Base-by-base conservation (phyloP, 1,284 basidiomycete genomes). In the Omphalotus olearius region DNA sequence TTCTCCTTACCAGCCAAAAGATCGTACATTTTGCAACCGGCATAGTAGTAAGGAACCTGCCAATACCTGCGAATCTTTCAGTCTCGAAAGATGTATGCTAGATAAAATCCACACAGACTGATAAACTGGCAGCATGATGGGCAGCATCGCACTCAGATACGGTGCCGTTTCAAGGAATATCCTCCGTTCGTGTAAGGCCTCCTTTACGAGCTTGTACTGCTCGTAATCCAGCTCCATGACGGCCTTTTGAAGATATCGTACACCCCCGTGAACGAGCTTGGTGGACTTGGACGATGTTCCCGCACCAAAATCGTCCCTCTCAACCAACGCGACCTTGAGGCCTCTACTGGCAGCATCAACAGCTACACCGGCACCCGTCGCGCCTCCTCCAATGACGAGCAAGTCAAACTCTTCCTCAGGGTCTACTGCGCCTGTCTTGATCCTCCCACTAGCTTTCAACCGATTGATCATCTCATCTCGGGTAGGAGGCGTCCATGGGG, bases 241-340 rank as follows among this genome's bases (percentile, higher is more conserved):
- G 1, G 96, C 96, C 67, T 98, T 98, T 64, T 98, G 95, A 11
- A 99, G 81, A 71, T 99, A 99, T 11, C 96, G 83, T 0, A 99
- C 96, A 53, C 96, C 96, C 25, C 96, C 96, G 71, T 99, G 96
- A 1, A 98, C 94, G 47, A 99, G 85, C 69, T 99, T 98, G 9
- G 96, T 98, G 7, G 91, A 93, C 68, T 99, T 99, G 25, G 93
- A 97, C 2, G 93, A 97, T 0, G 96, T 98, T 14, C 93, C 91
- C 17, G 91, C 83, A 59, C 85, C 83, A 62, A 96, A 99, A 67
- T 99, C 96, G 63, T 93, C 91, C 43, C 93, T 75, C 67, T 99
- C 96, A 1, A 98, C 94, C 58, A 98, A 73, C 0, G 93, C 96
- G 17, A 98, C 94, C 65, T 85, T 92, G 55, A 99, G 76, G 0